Evolutionary conservation across 805 yeast species (phyloP).

Genomic region (Yarrowia hollandica): DNA sequence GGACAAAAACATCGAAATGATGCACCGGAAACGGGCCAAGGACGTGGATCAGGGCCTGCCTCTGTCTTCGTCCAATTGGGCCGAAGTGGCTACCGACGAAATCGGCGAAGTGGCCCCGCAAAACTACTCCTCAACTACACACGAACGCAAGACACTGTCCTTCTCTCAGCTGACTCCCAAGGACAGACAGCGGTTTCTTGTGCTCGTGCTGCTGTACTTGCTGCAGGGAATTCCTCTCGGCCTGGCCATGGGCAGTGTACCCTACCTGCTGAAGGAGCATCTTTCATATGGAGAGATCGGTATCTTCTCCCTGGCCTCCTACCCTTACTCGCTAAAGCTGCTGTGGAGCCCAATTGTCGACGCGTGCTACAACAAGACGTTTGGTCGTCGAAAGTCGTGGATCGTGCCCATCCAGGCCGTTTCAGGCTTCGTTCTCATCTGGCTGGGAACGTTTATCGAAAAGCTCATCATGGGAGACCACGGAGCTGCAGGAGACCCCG

Average conservation of each 20-base stretch:
- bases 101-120: conserved; percentile 24
- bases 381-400: conserved; percentile 92
- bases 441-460: conserved; percentile 62
- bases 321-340: conserved; percentile 89
- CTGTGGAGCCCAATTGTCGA: conserved; percentile 97
- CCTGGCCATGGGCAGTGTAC: conserved; percentile 89
- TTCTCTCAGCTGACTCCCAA: conserved; percentile 38
- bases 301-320: conserved; percentile 83
- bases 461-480: conserved; percentile 51
- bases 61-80: conserved; percentile 32
- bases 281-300: conserved; percentile 89
- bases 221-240: conserved; percentile 98
- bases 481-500: conserved; percentile 31
- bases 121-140: conserved; percentile 21
- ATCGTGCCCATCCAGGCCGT: conserved; percentile 86
- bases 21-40: conserved; percentile 28
- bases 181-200: conserved; percentile 74
- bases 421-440: conserved; percentile 67
- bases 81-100: conserved; percentile 28
- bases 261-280: conserved; percentile 80
- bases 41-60: conserved; percentile 32
- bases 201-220: conserved; percentile 72
- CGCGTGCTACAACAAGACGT: conserved; percentile 62
- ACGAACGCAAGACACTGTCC: conserved; percentile 32
- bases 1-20: conserved; percentile 28